Evolutionary conservation across 2,329 filamentous ascomycete genomes (phyloP).

Genomic region (Corynespora cassiicola): DNA sequence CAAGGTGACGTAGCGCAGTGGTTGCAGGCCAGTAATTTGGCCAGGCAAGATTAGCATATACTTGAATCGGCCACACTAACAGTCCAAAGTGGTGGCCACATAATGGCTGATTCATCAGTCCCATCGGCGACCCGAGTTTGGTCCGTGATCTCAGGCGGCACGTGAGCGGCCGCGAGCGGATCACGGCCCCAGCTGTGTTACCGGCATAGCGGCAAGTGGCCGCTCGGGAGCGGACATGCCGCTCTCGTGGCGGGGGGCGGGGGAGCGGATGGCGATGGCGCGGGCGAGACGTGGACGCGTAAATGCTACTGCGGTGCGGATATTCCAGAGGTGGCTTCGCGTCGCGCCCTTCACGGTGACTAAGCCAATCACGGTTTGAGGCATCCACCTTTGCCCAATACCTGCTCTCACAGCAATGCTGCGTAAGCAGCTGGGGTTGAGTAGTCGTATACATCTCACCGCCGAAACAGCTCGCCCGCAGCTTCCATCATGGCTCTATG

Average conservation of each 20-base stretch:
- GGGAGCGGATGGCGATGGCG: too few species aligned
- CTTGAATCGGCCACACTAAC: constrained; percentile 18
- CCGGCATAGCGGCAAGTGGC: constrained; percentile 2
- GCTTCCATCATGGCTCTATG: too few species aligned
- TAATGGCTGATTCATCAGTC: constrained; percentile 23
- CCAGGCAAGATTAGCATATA: constrained; percentile 19
- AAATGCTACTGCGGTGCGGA: too few species aligned
- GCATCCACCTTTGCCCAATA: too few species aligned
- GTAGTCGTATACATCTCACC: too few species aligned
- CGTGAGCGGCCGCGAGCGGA: constrained; percentile 11
- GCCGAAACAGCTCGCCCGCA: too few species aligned
- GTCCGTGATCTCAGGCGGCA: constrained; percentile 12
- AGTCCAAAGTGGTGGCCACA: constrained; percentile 2
- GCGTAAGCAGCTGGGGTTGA: too few species aligned
- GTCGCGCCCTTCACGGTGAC: too few species aligned
- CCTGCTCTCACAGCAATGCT: too few species aligned
- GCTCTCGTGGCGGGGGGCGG: constrained; percentile 3
- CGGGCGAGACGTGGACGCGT: too few species aligned
- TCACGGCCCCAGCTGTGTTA: constrained; percentile 1
- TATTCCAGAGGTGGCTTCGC: too few species aligned
- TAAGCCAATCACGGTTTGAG: too few species aligned
- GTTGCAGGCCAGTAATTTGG: constrained; percentile 9
- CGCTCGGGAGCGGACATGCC: constrained; percentile 8
- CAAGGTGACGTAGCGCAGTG: constrained; percentile 8
- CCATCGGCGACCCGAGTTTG: constrained; percentile 15